phyloP scores from a whole-genome alignment of 495 filamentous ascomycete genomes.

The Recurvomyces mirabilis region DNA sequence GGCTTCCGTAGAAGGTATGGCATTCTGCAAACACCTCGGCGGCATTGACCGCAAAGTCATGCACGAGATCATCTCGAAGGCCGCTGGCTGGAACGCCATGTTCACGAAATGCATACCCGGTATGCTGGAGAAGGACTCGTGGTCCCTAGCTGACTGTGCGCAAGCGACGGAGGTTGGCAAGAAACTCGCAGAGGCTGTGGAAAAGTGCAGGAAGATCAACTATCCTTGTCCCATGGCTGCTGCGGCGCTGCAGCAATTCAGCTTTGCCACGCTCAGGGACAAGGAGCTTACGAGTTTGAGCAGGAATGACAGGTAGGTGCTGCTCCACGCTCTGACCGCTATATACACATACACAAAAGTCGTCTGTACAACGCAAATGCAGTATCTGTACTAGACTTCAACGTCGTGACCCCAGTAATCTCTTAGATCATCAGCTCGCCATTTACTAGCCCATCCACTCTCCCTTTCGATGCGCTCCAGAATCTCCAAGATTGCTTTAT shows the following conservation, averaged over 20 bases:
- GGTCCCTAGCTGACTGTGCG: conserved; percentile 14
- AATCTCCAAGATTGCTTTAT: conserved; percentile 15
- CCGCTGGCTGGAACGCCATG: conserved; percentile 20
- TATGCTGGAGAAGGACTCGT: conserved; percentile 19
- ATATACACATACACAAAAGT: too few species aligned
- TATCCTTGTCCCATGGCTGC: conserved; percentile 20
- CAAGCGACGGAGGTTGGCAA: conserved; percentile 8
- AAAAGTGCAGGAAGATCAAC: conserved; percentile 13
- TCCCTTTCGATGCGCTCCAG: conserved; percentile 14
- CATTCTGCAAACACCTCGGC: conserved; percentile 18
- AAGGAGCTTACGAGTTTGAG: conserved; percentile 13
- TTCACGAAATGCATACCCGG: conserved; percentile 18
- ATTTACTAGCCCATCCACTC: conserved; percentile 18
- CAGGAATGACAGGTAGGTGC: conserved; percentile 7
- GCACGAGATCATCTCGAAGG: conserved; percentile 23
- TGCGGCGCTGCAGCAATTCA: conserved; percentile 18
- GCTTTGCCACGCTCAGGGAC: conserved; percentile 10
- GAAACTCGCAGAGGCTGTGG: conserved; percentile 16
- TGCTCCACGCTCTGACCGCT: too few species aligned
- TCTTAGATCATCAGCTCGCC: conserved; percentile 16
- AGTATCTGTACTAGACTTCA: background rate
- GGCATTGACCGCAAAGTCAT: conserved; percentile 16
- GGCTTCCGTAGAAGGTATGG: conserved; percentile 20
- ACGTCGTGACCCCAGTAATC: conserved; percentile 12
- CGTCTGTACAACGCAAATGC: too few species aligned